Base-by-base conservation (phyloP, 768 basidiomycete species). In the Psilocybe azurescens region DNA sequence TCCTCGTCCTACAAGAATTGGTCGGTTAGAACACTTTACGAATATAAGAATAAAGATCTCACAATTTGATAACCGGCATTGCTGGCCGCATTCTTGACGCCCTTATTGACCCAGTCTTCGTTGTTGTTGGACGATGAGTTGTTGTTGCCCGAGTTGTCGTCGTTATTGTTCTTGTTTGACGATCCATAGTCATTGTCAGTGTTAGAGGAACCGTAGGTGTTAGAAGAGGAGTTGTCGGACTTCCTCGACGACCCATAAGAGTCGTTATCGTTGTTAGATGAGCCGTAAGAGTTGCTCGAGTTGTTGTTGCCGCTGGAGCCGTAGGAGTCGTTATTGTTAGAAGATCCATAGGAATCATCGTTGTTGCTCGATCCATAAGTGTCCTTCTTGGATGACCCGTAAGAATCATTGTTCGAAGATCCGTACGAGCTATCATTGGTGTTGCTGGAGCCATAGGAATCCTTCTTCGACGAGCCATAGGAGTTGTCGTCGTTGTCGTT, bases 51-150 rank as follows among this genome's bases (percentile, higher is more conserved):
- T 44, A 60, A 36, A 24, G 33, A 9, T 75, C 82, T 53, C 59
- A 86, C 83, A 14, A 85, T 6, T 61, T 82, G 77, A 65, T 73
- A 77, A 0, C 84, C 84, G 30, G 77, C 77, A 67, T 79, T 76
- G 59, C 73, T 58, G 6, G 82, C 78, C 29, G 68, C 76, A 18
- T 54, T 61, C 59, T 73, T 71, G 55, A 86, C 70, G 48, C 81
- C 79, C 60, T 80, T 77, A 60, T 78, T 71, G 53, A 79, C 44
- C 72, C 48, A 73, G 46, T 61, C 53, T 33, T 70, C 63, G 59
- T 66, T 69, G 48, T 66, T 53, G 59, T 62, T 63, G 53, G 65
- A 69, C 33, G 70, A 69, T 14, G 61, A n/a, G 64, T 65, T 29
- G 53, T 38, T 53, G 20, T 64, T 53, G 29, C 69, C 52, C 64